phyloP scores from a whole-genome alignment of 495 filamentous ascomycete species.

The Daldinia concentrica region DNA sequence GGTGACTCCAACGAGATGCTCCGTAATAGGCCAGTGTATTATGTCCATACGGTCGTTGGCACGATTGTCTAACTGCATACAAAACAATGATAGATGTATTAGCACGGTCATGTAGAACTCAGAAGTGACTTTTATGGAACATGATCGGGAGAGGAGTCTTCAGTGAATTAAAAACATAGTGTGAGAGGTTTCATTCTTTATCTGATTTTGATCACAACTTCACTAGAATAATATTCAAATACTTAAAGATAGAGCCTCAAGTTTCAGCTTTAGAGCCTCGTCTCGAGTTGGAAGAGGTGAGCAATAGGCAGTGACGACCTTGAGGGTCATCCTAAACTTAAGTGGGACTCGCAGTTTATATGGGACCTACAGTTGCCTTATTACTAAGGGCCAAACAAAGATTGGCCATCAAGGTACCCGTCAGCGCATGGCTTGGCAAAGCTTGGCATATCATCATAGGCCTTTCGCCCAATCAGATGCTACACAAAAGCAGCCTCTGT shows the following conservation, averaged over 20 bases:
- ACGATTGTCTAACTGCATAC: conserved; percentile 2
- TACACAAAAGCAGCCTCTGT: conserved; percentile 5
- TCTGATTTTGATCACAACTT: neutral
- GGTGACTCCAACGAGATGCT: neutral
- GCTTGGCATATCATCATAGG: conserved; percentile 38
- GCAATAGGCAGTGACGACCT: neutral
- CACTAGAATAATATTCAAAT: neutral
- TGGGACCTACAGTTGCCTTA: conserved; percentile 18
- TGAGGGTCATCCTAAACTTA: conserved; percentile 4
- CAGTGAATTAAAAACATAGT: too few relatives aligned
- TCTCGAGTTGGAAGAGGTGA: neutral
- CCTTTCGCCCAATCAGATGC: conserved; percentile 21
- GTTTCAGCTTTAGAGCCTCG: conserved; percentile 28
- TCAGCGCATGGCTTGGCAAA: conserved; percentile 26
- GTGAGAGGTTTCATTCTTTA: neutral
- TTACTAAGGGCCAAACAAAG: conserved; percentile 29
- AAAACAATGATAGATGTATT: too few relatives aligned
- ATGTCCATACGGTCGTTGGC: neutral
- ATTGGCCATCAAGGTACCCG: conserved; percentile 42
- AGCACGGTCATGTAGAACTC: too few relatives aligned
- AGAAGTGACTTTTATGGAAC: too few relatives aligned
- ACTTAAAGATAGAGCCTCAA: conserved; percentile 1
- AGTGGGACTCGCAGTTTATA: neutral
- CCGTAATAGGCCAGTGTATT: conserved; percentile 10
- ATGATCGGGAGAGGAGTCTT: too few relatives aligned